Percentiles rank a stretch among this genome's conserved stretches.
Evolutionary conservation across 2,329 filamentous ascomycete species (phyloP).

Genomic region (Penicillium sp.): DNA sequence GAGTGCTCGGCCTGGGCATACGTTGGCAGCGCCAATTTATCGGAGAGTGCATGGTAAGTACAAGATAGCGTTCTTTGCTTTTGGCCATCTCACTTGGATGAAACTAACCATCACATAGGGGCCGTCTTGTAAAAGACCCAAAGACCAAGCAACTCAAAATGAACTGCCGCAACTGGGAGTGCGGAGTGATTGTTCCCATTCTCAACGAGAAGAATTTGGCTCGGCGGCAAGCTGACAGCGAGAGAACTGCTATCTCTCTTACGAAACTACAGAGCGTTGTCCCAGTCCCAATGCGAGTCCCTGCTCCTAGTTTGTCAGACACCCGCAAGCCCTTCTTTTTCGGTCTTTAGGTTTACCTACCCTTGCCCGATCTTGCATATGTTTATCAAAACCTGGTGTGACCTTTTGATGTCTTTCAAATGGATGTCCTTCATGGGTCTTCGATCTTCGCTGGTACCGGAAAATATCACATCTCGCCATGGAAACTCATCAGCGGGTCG

Average conservation of each 20-base stretch:
- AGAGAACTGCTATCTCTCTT: constrained; percentile 14
- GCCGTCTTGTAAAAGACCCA: constrained; percentile 71
- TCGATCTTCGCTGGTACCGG: too few relatives aligned
- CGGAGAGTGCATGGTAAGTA: constrained; percentile 85
- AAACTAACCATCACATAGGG: constrained; percentile 56
- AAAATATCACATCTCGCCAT: too few relatives aligned
- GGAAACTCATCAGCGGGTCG: too few relatives aligned
- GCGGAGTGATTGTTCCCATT: constrained; percentile 77
- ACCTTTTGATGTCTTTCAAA: too few relatives aligned
- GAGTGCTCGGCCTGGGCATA: constrained; percentile 71
- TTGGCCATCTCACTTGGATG: background rate
- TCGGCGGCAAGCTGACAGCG: background rate
- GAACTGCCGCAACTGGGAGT: constrained; percentile 92
- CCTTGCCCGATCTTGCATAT: too few relatives aligned
- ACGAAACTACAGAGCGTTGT: constrained; percentile 40
- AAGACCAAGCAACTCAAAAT: constrained; percentile 70
- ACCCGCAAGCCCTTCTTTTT: constrained; percentile 12
- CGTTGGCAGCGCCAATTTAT: constrained; percentile 86
- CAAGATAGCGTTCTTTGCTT: background rate
- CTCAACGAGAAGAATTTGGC: constrained; percentile 34
- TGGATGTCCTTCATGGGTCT: too few relatives aligned
- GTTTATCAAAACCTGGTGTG: too few relatives aligned
- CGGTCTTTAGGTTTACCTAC: background rate
- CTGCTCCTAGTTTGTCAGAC: constrained; percentile 21
- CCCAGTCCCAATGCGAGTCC: constrained; percentile 49